Conservation (phyloP, 176 grass and related monocot genomes). For the Miscanthus lutarioriparius region DNA sequence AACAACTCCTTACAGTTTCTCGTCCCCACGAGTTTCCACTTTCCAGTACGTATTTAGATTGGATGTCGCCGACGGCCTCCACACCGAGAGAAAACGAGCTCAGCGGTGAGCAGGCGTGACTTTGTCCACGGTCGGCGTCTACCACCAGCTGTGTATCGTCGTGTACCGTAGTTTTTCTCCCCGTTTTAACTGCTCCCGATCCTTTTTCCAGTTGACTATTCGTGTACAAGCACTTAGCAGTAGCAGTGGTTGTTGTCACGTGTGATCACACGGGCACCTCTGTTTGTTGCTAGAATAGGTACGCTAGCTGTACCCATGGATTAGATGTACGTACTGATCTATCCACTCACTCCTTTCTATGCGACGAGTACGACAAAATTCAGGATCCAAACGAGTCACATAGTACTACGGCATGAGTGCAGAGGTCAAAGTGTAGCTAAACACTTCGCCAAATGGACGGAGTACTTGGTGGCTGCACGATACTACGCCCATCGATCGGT, state of each 20-base stretch:
- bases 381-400: background rate
- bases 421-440: background rate
- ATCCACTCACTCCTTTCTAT: no score
- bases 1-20: no score
- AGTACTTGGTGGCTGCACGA: background rate
- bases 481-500: background rate
- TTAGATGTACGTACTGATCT: background rate
- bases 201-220: background rate
- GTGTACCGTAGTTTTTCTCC: background rate
- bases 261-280: background rate
- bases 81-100: background rate
- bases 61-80: no score
- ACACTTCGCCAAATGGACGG: no score
- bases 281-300: background rate
- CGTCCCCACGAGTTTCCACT: background rate
- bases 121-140: background rate
- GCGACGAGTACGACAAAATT: no score
- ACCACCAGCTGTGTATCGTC: constrained; percentile 15
- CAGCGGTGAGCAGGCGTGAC: background rate
- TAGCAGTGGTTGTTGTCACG: background rate
- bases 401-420: background rate
- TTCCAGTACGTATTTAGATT: background rate
- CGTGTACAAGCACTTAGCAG: background rate
- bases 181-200: background rate
- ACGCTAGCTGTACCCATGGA: background rate